These are phyloP conservation scores for Ophiorrhiza pumila DNA, from an alignment of 257 asterid genomes.

Conservation along the genomic window DNA sequence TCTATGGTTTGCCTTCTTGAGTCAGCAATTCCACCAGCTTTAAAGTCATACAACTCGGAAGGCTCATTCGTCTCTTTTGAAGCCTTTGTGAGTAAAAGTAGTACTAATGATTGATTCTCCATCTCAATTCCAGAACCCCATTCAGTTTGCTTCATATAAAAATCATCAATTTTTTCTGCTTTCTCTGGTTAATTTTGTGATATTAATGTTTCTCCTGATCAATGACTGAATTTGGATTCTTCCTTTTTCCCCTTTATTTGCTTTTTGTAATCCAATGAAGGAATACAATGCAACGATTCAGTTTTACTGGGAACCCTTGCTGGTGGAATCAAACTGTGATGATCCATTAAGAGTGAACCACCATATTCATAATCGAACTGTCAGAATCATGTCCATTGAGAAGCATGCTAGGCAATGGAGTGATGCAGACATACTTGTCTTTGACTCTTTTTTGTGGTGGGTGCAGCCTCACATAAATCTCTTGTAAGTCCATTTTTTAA, in stretches of 20 bases:
- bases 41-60: constrained; percentile 17
- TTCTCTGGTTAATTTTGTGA: too few species aligned
- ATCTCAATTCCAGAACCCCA: too few species aligned
- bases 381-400: constrained; percentile 36
- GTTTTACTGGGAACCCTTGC: constrained; percentile 53
- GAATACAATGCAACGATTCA: constrained; percentile 52
- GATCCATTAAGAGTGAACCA: too few species aligned
- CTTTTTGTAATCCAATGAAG: constrained; percentile 32
- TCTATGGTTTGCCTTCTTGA: constrained; percentile 55
- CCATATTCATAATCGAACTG: constrained; percentile 13
- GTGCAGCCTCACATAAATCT: constrained; percentile 22
- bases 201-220: not conserved
- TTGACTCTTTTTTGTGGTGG: constrained; percentile 56
- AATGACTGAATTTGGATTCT: not conserved
- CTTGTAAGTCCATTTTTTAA: constrained; percentile 30
- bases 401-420: constrained; percentile 50
- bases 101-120: too few species aligned
- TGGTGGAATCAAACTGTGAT: constrained; percentile 47
- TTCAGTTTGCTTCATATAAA: too few species aligned
- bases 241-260: too few species aligned
- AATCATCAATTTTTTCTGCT: too few species aligned
- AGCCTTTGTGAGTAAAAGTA: constrained; percentile 36
- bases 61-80: constrained; percentile 30
- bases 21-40: constrained; percentile 31
- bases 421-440: constrained; percentile 51